A percentile compares a stretch with the other conserved stretches of the same genome.
phyloP scores from a whole-genome alignment of 192 early-diverging fungal species.

The Polychytrium aggregatum region DNA sequence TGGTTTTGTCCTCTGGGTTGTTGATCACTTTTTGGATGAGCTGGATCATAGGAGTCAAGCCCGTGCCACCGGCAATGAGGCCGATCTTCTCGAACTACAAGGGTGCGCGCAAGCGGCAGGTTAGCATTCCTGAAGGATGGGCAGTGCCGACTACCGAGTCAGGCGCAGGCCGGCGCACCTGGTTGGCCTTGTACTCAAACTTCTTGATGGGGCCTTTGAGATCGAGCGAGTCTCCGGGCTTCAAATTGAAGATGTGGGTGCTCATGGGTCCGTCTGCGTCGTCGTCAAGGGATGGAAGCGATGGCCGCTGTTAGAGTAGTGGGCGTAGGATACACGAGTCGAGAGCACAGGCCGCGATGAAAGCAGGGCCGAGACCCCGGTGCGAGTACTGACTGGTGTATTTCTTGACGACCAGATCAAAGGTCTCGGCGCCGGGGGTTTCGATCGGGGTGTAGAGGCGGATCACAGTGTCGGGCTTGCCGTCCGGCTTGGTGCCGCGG shows the following conservation, averaged over 20 bases:
- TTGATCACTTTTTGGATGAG: conserved; percentile 49
- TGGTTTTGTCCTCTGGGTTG: conserved; percentile 57
- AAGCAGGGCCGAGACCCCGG: too few relatives aligned
- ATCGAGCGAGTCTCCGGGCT: conserved; percentile 61
- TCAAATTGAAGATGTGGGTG: conserved; percentile 47
- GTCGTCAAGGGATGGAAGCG: too few relatives aligned
- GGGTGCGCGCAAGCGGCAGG: too few relatives aligned
- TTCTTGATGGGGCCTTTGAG: conserved; percentile 76
- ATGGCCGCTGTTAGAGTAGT: too few relatives aligned
- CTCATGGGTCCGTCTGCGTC: conserved; percentile 42
- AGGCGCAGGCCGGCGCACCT: too few relatives aligned
- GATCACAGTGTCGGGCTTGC: conserved; percentile 42
- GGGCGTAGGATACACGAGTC: too few relatives aligned
- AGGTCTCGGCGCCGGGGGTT: conserved; percentile 39
- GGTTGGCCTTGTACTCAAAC: conserved; percentile 56
- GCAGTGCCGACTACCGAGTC: too few relatives aligned
- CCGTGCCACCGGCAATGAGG: conserved; percentile 76
- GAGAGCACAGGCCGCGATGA: too few relatives aligned
- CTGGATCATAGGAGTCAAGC: conserved; percentile 77
- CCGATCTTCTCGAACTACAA: conserved; percentile 64
- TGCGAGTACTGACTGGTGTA: conserved; percentile 35
- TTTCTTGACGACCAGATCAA: conserved; percentile 76
- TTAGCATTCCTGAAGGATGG: too few relatives aligned
- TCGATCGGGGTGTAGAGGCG: conserved; percentile 58
- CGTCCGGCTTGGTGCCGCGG: conserved; percentile 37